Percentiles rank a stretch among this genome's conserved stretches.
Evolutionary conservation across 805 yeast species (phyloP).

Genomic region (Teunomyces aglyptinius): DNA sequence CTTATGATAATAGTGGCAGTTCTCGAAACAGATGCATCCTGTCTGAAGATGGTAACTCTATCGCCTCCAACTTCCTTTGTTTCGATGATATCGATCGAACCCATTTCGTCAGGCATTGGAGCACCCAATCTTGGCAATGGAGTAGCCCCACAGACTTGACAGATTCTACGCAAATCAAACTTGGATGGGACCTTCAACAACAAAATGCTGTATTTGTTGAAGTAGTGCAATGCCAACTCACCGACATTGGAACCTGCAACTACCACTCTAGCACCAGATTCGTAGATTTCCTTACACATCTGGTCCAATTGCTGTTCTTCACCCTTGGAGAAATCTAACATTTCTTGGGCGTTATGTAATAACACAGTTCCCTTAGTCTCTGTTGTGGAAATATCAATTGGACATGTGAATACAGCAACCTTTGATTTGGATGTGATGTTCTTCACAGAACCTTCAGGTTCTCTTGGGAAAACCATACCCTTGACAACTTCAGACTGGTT

Average conservation of each 20-base stretch:
- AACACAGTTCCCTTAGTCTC: constrained; percentile 98
- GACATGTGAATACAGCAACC: constrained; percentile 91
- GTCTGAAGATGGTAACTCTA: constrained; percentile 91
- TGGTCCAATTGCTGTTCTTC: constrained; percentile 92
- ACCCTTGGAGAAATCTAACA: constrained; percentile 94
- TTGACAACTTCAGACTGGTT: constrained; percentile 73
- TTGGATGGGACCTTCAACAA: constrained; percentile 90
- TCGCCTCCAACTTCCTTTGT: constrained; percentile 96
- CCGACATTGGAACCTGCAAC: constrained; percentile 95
- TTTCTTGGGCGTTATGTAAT: constrained; percentile 92
- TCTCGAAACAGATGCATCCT: constrained; percentile 61
- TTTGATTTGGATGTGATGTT: constrained; percentile 59
- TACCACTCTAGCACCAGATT: constrained; percentile 82
- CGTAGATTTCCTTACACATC: constrained; percentile 76
- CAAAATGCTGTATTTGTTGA: constrained; percentile 81
- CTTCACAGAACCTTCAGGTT: constrained; percentile 91
- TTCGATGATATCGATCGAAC: constrained; percentile 81
- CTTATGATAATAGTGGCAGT: constrained; percentile 92
- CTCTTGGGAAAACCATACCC: constrained; percentile 98
- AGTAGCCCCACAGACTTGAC: constrained; percentile 96
- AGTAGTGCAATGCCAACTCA: constrained; percentile 87
- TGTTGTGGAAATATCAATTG: constrained; percentile 92
- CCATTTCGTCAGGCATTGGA: constrained; percentile 93
- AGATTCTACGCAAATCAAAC: constrained; percentile 88
- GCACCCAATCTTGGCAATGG: constrained; percentile 94